phyloP scores from a whole-genome alignment of 768 basidiomycete genomes.

The Mycena venus region DNA sequence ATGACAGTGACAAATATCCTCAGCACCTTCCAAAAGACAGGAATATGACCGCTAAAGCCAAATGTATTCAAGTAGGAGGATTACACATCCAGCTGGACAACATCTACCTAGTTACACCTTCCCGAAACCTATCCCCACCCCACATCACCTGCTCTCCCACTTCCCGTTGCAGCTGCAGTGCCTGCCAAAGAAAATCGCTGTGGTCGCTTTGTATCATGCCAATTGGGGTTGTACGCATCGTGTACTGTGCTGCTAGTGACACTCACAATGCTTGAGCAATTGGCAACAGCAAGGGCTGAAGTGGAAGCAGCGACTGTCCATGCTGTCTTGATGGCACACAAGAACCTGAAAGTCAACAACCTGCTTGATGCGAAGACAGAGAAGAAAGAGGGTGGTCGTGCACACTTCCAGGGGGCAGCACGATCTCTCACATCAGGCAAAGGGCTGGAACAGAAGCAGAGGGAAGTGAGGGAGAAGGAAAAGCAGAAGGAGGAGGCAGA shows the following conservation, averaged over 20 bases:
- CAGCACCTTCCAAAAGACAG: slow-evolving; percentile 8
- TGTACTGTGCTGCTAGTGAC: not conserved
- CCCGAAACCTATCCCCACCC: not conserved
- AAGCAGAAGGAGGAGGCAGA: not conserved
- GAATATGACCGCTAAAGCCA: not conserved
- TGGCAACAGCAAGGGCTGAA: not conserved
- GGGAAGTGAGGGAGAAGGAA: not conserved
- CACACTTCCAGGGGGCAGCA: not conserved
- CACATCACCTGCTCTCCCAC: not conserved
- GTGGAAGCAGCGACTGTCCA: not conserved
- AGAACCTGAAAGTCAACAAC: slow-evolving; percentile 13
- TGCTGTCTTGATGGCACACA: not conserved
- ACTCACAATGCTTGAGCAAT: not conserved
- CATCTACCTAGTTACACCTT: not conserved
- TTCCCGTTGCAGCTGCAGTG: not conserved
- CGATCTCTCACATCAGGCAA: not conserved
- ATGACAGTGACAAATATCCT: not conserved
- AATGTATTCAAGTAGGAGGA: not conserved
- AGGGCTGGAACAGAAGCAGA: not conserved
- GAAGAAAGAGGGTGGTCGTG: not conserved
- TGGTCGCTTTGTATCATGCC: not conserved
- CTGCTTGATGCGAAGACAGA: not conserved
- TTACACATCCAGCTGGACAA: not conserved
- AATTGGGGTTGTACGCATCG: not conserved
- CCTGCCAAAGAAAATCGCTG: not conserved